These are phyloP conservation scores for Puccinia horiana DNA, from an alignment of 1,284 basidiomycete genomes.

Conservation along the genomic window DNA sequence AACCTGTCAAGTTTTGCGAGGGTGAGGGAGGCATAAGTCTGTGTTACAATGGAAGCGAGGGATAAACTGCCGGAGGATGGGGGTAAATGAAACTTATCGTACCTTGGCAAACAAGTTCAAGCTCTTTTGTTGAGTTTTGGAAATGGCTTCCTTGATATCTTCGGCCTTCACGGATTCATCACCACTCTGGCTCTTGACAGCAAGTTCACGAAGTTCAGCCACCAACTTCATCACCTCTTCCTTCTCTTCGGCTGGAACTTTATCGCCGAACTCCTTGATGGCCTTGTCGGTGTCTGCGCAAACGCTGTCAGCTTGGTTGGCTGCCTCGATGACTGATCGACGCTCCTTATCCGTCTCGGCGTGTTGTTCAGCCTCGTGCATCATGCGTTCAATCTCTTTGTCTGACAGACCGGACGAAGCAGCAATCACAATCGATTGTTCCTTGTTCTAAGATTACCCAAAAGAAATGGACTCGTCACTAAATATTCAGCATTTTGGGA, in stretches of 20 bases:
- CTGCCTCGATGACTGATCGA: constrained; percentile 86
- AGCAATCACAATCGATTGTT: constrained; percentile 89
- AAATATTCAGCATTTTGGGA: background rate
- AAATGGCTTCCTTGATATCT: constrained; percentile 85
- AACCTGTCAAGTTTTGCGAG: constrained; percentile 61
- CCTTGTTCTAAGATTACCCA: constrained; percentile 66
- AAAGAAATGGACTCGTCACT: background rate
- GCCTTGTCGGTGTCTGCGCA: constrained; percentile 95
- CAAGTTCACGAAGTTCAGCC: constrained; percentile 84
- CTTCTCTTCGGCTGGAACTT: constrained; percentile 86
- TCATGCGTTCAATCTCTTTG: constrained; percentile 97
- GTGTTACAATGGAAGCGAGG: background rate
- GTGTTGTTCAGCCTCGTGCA: constrained; percentile 81
- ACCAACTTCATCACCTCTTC: constrained; percentile 88
- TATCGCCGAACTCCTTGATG: constrained; percentile 95
- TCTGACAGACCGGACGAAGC: constrained; percentile 94
- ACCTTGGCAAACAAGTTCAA: constrained; percentile 96
- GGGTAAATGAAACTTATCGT: constrained; percentile 21
- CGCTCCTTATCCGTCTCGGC: constrained; percentile 69
- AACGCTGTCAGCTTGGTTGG: constrained; percentile 94
- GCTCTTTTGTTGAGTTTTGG: constrained; percentile 92
- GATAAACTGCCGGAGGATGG: background rate
- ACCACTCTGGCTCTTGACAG: constrained; percentile 83
- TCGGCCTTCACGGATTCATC: constrained; percentile 81
- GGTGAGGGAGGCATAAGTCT: background rate